A percentile compares a stretch with the other conserved stretches of the same genome.
These are phyloP conservation scores for Acephala macrosclerotiorum DNA, from an alignment of 2,329 filamentous ascomycete genomes.

Conservation along the genomic window DNA sequence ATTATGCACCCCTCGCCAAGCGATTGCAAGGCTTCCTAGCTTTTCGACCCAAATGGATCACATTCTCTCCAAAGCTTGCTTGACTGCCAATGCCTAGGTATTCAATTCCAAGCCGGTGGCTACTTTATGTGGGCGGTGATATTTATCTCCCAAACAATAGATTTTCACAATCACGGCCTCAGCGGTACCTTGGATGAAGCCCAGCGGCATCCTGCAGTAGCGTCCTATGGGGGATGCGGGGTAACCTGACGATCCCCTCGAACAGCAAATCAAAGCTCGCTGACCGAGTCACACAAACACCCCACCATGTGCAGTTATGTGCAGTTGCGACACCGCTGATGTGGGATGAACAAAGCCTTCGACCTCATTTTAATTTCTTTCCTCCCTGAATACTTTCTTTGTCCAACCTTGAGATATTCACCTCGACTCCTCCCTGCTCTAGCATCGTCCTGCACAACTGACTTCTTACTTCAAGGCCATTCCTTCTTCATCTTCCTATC, in stretches of 20 bases:
- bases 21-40: too few relatives aligned
- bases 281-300: not conserved
- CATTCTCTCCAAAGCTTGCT: too few relatives aligned
- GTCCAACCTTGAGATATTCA: not conserved
- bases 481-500: not conserved
- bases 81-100: too few relatives aligned
- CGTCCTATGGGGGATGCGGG: slow-evolving; percentile 4
- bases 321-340: slow-evolving; percentile 11
- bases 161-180: not conserved
- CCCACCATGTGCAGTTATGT: not conserved
- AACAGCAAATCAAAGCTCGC: not conserved
- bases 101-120: too few relatives aligned
- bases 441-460: not conserved
- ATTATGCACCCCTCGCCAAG: too few relatives aligned
- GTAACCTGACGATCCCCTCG: not conserved
- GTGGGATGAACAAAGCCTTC: slow-evolving; percentile 4
- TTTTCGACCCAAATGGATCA: too few relatives aligned
- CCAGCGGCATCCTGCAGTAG: slow-evolving; percentile 1
- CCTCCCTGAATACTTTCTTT: not conserved
- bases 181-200: not conserved
- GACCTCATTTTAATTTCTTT: not conserved
- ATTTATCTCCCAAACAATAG: not conserved
- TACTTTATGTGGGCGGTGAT: too few relatives aligned
- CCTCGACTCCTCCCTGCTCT: not conserved
- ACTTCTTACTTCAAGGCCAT: not conserved